These are phyloP conservation scores for Mycena venus DNA, from an alignment of 768 basidiomycete species.

Conservation along the genomic window DNA sequence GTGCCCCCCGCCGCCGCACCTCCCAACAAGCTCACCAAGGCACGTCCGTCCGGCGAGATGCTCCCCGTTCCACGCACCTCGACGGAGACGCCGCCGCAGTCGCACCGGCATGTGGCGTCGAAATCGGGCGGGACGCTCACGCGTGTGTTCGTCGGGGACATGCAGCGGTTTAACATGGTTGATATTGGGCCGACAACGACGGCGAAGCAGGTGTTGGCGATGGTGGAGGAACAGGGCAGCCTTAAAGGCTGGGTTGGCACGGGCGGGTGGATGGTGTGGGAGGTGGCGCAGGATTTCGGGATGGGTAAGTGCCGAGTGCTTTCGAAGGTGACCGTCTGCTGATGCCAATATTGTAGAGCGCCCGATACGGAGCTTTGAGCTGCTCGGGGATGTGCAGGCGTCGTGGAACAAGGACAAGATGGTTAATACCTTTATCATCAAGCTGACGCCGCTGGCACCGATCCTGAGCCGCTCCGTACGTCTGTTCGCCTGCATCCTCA, in stretches of 20 bases:
- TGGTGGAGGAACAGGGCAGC: slow-evolving; percentile 75
- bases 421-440: slow-evolving; percentile 85
- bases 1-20: background rate
- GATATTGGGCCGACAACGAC: slow-evolving; percentile 76
- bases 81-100: slow-evolving; percentile 30
- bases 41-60: slow-evolving; percentile 22
- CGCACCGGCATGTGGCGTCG: slow-evolving; percentile 38
- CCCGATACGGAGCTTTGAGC: slow-evolving; percentile 89
- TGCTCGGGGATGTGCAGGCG: slow-evolving; percentile 81
- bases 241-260: slow-evolving; percentile 69
- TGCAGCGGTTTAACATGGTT: slow-evolving; percentile 82
- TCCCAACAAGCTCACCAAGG: slow-evolving; percentile 31
- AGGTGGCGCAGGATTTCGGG: slow-evolving; percentile 91
- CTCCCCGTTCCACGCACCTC: slow-evolving; percentile 1
- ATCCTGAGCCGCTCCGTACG: slow-evolving; percentile 72
- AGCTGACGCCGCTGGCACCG: slow-evolving; percentile 74
- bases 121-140: slow-evolving; percentile 65
- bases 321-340: slow-evolving; percentile 22
- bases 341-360: slow-evolving; percentile 70
- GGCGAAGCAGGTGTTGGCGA: slow-evolving; percentile 79
- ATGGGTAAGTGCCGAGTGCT: slow-evolving; percentile 70
- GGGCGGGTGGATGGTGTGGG: slow-evolving; percentile 92
- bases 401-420: slow-evolving; percentile 92
- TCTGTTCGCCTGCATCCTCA: slow-evolving; percentile 25
- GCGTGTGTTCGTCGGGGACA: slow-evolving; percentile 82